A percentile compares a stretch with the other conserved stretches of the same genome.
Evolutionary conservation across 2,329 filamentous ascomycete genomes (phyloP).

Genomic region (Leptographium wingfieldii): DNA sequence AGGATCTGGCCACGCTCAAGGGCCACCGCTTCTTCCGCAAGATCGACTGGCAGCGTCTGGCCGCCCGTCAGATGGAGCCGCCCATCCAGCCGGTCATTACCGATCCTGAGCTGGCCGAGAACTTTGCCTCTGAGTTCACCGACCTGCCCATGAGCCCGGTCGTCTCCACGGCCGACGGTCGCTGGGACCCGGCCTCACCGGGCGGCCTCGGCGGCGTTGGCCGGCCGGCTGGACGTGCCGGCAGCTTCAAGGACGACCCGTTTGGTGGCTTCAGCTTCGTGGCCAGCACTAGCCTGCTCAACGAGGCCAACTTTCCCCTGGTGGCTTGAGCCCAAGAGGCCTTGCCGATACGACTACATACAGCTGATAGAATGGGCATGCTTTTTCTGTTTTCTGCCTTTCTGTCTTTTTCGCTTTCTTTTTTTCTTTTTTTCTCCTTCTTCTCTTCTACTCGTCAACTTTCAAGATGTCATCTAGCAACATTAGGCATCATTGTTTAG

Average conservation of each 20-base stretch:
- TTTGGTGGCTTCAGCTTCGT: constrained; percentile 56
- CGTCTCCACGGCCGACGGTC: constrained; percentile 21
- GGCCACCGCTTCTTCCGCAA: constrained; percentile 92
- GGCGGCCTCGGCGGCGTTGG: not conserved
- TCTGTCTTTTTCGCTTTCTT: not conserved
- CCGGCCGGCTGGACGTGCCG: not conserved
- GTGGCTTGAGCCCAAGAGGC: not conserved
- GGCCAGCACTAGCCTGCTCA: constrained; percentile 41
- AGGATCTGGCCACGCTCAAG: constrained; percentile 77
- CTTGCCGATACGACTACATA: not conserved
- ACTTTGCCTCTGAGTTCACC: constrained; percentile 90
- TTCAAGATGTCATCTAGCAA: not conserved
- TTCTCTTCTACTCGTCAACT: not conserved
- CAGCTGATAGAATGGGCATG: not conserved
- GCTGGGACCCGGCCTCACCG: constrained; percentile 7
- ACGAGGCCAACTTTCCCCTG: constrained; percentile 29
- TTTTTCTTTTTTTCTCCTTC: not conserved
- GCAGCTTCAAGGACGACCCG: constrained; percentile 36
- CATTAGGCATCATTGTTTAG: not conserved
- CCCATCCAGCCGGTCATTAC: constrained; percentile 92
- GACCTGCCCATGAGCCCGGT: constrained; percentile 69
- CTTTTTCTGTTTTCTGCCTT: too few species aligned
- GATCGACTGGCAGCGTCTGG: constrained; percentile 87
- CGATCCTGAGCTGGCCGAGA: constrained; percentile 90
- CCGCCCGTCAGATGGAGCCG: constrained; percentile 67